Conservation (phyloP, 331 rosid species). For the Cucumis variabilis region DNA sequence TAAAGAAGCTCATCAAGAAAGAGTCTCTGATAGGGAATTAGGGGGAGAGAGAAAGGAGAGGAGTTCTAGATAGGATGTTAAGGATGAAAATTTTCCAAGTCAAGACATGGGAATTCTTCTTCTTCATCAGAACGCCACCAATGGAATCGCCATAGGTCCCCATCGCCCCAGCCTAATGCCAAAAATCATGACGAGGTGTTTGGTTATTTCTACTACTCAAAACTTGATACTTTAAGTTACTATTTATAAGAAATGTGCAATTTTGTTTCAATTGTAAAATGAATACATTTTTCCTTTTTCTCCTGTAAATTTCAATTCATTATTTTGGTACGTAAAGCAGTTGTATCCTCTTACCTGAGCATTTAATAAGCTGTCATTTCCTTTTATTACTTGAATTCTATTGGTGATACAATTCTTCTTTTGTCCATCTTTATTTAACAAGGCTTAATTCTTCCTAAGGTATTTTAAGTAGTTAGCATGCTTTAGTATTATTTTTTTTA, state of each 20-base stretch:
- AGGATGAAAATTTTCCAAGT: slow-evolving; percentile 55
- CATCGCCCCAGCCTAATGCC: slow-evolving; percentile 57
- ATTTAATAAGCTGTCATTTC: not conserved
- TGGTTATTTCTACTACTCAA: slow-evolving; percentile 77
- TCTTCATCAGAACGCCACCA: slow-evolving; percentile 58
- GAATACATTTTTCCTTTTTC: slow-evolving; percentile 5
- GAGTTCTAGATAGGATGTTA: slow-evolving; percentile 46
- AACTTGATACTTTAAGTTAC: slow-evolving; percentile 40
- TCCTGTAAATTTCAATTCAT: not conserved
- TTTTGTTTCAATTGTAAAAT: not conserved
- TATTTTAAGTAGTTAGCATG: not conserved
- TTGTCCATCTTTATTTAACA: slow-evolving; percentile 3
- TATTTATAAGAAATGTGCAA: not conserved
- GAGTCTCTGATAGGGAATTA: slow-evolving; percentile 54
- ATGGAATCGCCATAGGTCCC: slow-evolving; percentile 66
- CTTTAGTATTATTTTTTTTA: too few species aligned
- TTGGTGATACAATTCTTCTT: not conserved
- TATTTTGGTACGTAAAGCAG: not conserved
- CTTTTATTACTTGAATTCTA: not conserved
- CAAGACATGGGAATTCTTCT: slow-evolving; percentile 61
- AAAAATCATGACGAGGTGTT: slow-evolving; percentile 88
- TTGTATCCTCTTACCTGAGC: not conserved
- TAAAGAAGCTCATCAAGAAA: slow-evolving; percentile 47
- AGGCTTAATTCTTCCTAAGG: not conserved
- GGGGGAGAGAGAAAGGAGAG: slow-evolving; percentile 61